phyloP scores from a whole-genome alignment of 129 eudicot species.

The Smallanthus sonchifolius region DNA sequence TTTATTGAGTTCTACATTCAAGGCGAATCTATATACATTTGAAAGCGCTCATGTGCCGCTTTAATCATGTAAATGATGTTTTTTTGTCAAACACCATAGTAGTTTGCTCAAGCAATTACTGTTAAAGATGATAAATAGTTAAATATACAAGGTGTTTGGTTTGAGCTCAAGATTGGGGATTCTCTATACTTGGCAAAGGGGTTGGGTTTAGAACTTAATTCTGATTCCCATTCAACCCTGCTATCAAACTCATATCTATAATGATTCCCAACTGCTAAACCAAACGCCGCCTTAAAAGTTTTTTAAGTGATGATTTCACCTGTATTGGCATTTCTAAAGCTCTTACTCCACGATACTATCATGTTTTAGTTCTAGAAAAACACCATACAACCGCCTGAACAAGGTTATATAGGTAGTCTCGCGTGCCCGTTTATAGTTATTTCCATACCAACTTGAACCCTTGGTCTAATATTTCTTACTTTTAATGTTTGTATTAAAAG shows the following conservation, averaged over 20 bases:
- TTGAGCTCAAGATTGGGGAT: neutral
- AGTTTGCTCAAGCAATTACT: slow-evolving; percentile 5
- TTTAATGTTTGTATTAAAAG: too few relatives aligned
- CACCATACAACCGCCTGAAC: slow-evolving; percentile 39
- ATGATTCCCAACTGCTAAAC: neutral
- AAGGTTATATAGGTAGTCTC: neutral
- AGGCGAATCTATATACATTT: neutral
- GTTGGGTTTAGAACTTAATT: neutral
- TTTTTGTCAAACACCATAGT: neutral
- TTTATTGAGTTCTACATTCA: neutral
- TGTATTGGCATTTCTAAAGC: neutral
- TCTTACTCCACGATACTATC: neutral
- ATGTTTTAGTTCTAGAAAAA: slow-evolving; percentile 41
- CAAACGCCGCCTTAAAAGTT: neutral
- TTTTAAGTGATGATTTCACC: neutral
- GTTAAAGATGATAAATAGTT: neutral
- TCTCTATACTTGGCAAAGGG: neutral
- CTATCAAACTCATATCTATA: neutral
- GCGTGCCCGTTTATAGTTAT: too few relatives aligned
- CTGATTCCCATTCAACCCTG: neutral
- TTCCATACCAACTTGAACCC: too few relatives aligned
- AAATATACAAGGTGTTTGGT: neutral
- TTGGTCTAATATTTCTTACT: too few relatives aligned
- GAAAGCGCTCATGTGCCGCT: neutral
- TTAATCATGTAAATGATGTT: neutral